These are phyloP conservation scores for Fusarium acutatum DNA, from an alignment of 2,329 filamentous ascomycete species.

Conservation along the genomic window DNA sequence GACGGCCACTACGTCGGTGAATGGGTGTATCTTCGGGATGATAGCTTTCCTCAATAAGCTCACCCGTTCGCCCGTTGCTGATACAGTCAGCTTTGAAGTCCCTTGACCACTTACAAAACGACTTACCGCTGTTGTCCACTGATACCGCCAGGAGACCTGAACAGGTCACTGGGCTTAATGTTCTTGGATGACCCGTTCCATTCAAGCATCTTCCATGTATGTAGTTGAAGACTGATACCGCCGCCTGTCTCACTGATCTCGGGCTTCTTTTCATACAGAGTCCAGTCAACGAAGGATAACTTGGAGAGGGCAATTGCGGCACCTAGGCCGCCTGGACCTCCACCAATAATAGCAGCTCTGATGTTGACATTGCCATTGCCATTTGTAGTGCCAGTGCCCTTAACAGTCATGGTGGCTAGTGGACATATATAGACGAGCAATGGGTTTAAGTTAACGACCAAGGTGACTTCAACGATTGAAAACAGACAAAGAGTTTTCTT, in stretches of 20 bases:
- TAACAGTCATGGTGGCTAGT: constrained; percentile 23
- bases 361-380: constrained; percentile 2
- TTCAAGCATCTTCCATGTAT: constrained; percentile 49
- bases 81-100: neutral
- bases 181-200: constrained; percentile 45
- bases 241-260: constrained; percentile 49
- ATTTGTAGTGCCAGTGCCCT: constrained; percentile 24
- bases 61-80: constrained; percentile 46
- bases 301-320: constrained; percentile 46
- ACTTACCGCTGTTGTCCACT: constrained; percentile 40
- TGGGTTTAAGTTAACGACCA: neutral
- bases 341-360: constrained; percentile 41
- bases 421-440: neutral
- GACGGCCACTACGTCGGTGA: constrained; percentile 41
- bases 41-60: constrained; percentile 35
- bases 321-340: constrained; percentile 42
- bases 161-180: constrained; percentile 43
- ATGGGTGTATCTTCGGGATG: constrained; percentile 37
- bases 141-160: constrained; percentile 38
- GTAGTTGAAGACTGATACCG: constrained; percentile 48
- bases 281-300: constrained; percentile 44
- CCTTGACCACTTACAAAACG: accelerated
- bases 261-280: constrained; percentile 48
- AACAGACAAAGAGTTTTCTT: too few relatives aligned
- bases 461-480: neutral